Percentiles rank a stretch among this genome's conserved stretches.
These are phyloP conservation scores for Eutypella sp. DNA, from an alignment of 2,329 filamentous ascomycete species.

Conservation along the genomic window DNA sequence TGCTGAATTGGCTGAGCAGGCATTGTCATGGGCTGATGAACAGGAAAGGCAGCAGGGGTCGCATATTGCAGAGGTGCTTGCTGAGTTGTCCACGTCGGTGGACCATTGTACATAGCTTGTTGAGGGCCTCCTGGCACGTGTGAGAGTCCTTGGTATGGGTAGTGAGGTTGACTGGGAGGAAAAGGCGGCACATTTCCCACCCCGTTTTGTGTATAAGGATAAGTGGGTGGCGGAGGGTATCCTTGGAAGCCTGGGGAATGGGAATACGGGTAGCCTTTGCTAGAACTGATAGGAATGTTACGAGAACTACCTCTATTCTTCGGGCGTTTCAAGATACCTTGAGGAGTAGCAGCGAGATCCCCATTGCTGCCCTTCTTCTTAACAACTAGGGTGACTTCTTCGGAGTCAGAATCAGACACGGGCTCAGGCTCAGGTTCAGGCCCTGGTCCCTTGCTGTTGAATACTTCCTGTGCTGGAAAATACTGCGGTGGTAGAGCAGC, in stretches of 20 bases:
- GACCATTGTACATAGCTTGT: neutral
- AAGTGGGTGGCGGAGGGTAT: conserved; percentile 3
- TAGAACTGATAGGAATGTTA: neutral
- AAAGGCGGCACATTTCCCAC: neutral
- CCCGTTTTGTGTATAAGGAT: neutral
- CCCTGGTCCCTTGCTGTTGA: neutral
- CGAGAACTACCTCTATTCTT: neutral
- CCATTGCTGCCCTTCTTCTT: conserved; percentile 3
- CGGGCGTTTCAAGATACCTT: conserved; percentile 1
- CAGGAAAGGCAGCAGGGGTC: conserved; percentile 1
- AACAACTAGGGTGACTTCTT: neutral
- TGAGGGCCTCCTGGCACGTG: conserved; percentile 1
- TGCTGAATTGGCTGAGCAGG: conserved; percentile 4
- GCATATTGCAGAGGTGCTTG: conserved; percentile 6
- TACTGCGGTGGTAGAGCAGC: conserved; percentile 2
- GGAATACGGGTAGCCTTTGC: neutral
- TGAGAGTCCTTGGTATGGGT: neutral
- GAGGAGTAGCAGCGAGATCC: conserved; percentile 7
- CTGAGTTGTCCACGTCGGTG: neutral
- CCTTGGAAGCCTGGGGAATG: neutral
- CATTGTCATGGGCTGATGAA: conserved; percentile 8
- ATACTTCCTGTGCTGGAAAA: neutral
- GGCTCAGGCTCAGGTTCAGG: no score
- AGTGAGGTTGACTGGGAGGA: neutral
- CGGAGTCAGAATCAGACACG: no score